Base-by-base conservation (phyloP, 1,284 basidiomycete species). In the Phylloboletellus chloephorus region DNA sequence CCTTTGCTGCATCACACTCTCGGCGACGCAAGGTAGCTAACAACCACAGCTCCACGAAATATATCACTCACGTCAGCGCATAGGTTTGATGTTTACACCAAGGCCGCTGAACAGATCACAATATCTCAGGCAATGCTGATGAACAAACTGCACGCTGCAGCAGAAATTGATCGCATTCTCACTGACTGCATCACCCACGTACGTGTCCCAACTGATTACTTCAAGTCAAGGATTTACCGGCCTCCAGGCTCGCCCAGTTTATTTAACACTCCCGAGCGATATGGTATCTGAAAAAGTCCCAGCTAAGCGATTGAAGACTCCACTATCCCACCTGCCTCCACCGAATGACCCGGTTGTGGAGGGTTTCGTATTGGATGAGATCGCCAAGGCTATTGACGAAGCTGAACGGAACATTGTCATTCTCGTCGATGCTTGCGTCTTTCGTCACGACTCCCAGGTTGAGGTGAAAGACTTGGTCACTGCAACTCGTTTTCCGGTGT, bases 181-280 rank as follows among this genome's bases (percentile, higher is more conserved):
- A 74, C 70, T 3, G 78, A 80, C 19, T 90, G 88, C 46, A 75
- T 96, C 39, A 76, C 73, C 10, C 65, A 57, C 39, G 82, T 79
- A 52, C 20, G 69, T 50, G 22, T 15, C 20, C n/a, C 9, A 17
- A 3, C 23, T 25, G 24, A 30, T 12, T 3, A 8, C 25, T 21
- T 39, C 8, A 16, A 30, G 3, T 9, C 3, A 1, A 35, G 5
- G 23, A 17, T 31, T 43, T 12, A 42, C 11, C 9, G 28, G 13
- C 35, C 22, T 8, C 20, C 52, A 89, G 75, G 86, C 85, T 24
- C 78, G 88, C 15, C 93, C 94, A 0, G 88, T 88, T 13, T 98
- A 98, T 61, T 66, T 98, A 39, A 78, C 86, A 26, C 71, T 98
- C 5, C 95, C 94, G 0, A 93, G 85, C 10, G 88, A 98, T 55